phyloP scores from a whole-genome alignment of 2,329 filamentous ascomycete species.

The Aspergillus proliferans region DNA sequence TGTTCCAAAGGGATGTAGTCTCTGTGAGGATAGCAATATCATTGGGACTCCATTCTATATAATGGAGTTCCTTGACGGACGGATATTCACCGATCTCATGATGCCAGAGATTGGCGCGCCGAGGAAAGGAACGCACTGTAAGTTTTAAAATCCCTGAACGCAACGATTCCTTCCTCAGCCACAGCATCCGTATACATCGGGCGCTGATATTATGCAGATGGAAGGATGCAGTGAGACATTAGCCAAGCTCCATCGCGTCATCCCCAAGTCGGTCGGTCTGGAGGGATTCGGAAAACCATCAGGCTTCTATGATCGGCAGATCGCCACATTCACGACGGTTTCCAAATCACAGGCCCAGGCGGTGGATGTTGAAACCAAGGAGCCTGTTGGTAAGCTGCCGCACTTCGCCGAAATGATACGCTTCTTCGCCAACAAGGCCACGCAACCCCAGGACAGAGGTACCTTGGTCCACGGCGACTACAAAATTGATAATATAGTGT shows the following conservation, averaged over 20 bases:
- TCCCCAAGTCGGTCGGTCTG: conserved; percentile 61
- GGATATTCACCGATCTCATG: conserved; percentile 83
- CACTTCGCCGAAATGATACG: conserved; percentile 71
- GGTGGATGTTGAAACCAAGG: conserved; percentile 68
- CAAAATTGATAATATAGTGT: conserved; percentile 88
- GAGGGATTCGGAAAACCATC: conserved; percentile 63
- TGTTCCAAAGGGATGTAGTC: conserved; percentile 72
- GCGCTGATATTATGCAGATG: conserved; percentile 49
- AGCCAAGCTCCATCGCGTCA: conserved; percentile 74
- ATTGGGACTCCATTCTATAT: conserved; percentile 93
- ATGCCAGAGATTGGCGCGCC: conserved; percentile 65
- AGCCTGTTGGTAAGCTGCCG: conserved; percentile 73
- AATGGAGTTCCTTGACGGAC: conserved; percentile 91
- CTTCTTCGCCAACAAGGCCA: conserved; percentile 65
- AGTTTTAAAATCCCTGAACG: conserved; percentile 14
- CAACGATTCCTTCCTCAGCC: too few relatives aligned
- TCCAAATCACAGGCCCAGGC: conserved; percentile 70
- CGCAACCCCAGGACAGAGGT: conserved; percentile 69
- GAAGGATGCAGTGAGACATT: conserved; percentile 77
- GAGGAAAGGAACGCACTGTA: conserved; percentile 67
- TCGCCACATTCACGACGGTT: conserved; percentile 74
- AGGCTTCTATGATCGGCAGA: conserved; percentile 81
- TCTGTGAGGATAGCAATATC: conserved; percentile 75
- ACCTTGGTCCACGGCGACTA: conserved; percentile 91
- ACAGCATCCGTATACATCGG: too few relatives aligned